A percentile compares a stretch with the other conserved stretches of the same genome.
These are phyloP conservation scores for Ustilago xerochloae DNA, from an alignment of 1,284 basidiomycete genomes.

Conservation along the genomic window DNA sequence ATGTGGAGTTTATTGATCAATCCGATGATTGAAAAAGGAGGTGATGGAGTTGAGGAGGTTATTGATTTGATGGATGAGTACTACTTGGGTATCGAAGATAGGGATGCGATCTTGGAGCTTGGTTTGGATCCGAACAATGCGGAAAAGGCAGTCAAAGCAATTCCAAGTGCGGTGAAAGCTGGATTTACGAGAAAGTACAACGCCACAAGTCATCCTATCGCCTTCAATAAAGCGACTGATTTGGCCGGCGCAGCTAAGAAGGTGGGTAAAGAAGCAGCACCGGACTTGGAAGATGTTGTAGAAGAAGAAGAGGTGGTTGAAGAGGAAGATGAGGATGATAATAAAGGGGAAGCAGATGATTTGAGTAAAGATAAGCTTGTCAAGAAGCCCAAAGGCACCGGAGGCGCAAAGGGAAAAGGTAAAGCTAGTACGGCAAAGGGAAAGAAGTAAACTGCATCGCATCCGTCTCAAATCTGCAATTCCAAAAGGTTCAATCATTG, in stretches of 20 bases:
- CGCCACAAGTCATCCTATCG: constrained; percentile 49
- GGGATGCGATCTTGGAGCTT: constrained; percentile 93
- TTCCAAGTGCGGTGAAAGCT: constrained; percentile 82
- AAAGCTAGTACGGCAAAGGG: constrained; percentile 12
- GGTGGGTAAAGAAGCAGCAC: constrained; percentile 34
- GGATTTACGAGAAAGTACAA: constrained; percentile 82
- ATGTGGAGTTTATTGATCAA: constrained; percentile 82
- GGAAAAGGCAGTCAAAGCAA: constrained; percentile 78
- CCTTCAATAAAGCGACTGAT: constrained; percentile 53
- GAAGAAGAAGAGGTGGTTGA: constrained; percentile 69
- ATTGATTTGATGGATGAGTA: constrained; percentile 94
- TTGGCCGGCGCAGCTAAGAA: constrained; percentile 33
- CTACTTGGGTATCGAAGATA: constrained; percentile 90
- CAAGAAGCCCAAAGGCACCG: constrained; percentile 70
- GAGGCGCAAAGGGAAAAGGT: constrained; percentile 37
- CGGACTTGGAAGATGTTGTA: constrained; percentile 59
- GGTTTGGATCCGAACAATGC: constrained; percentile 84
- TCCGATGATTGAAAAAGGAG: constrained; percentile 76
- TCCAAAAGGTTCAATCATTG: too few relatives aligned
- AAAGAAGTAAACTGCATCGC: constrained; percentile 25
- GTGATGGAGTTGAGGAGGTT: constrained; percentile 77
- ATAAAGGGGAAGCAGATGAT: constrained; percentile 60
- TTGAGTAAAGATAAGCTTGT: constrained; percentile 73
- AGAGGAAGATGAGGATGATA: constrained; percentile 34
- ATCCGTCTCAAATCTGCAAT: background rate